These are phyloP conservation scores for Verticillium klebahnii DNA, from an alignment of 2,329 filamentous ascomycete genomes.

Conservation along the genomic window DNA sequence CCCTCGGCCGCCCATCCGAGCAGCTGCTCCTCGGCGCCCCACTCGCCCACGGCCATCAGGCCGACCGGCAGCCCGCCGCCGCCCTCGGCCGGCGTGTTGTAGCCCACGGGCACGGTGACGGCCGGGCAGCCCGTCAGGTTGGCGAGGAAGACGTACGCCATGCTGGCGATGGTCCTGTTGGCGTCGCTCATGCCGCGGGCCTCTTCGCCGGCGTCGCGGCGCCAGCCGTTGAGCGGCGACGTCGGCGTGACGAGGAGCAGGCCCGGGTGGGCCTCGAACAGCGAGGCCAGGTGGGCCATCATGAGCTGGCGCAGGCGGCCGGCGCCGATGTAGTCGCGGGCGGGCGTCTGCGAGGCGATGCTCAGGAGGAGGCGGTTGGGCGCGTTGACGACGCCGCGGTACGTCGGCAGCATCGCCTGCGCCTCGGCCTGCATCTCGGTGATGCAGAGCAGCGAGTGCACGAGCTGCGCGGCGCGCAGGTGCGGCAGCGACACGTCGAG, in stretches of 20 bases:
- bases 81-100: slow-evolving; percentile 52
- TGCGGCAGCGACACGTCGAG: slow-evolving; percentile 62
- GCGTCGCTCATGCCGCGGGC: slow-evolving; percentile 71
- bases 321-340: slow-evolving; percentile 66
- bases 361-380: slow-evolving; percentile 67
- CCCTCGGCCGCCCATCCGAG: slow-evolving; percentile 55
- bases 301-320: slow-evolving; percentile 70
- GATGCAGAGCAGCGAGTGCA: slow-evolving; percentile 75
- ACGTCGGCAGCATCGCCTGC: slow-evolving; percentile 32
- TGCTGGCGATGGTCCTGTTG: slow-evolving; percentile 68
- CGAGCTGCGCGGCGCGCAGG: slow-evolving; percentile 66
- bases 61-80: slow-evolving; percentile 51
- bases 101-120: slow-evolving; percentile 71
- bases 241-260: slow-evolving; percentile 78
- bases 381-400: slow-evolving; percentile 42
- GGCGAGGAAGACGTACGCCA: slow-evolving; percentile 82
- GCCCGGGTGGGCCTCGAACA: slow-evolving; percentile 68
- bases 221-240: slow-evolving; percentile 71
- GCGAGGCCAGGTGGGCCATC: slow-evolving; percentile 71
- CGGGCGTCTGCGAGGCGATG: slow-evolving; percentile 59
- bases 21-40: slow-evolving; percentile 61
- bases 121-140: slow-evolving; percentile 79
- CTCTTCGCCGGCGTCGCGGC: slow-evolving; percentile 51
- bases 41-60: slow-evolving; percentile 60
- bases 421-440: slow-evolving; percentile 53